Conservation (phyloP, 1,284 basidiomycete species). For the Sporisorium graminicola region DNA sequence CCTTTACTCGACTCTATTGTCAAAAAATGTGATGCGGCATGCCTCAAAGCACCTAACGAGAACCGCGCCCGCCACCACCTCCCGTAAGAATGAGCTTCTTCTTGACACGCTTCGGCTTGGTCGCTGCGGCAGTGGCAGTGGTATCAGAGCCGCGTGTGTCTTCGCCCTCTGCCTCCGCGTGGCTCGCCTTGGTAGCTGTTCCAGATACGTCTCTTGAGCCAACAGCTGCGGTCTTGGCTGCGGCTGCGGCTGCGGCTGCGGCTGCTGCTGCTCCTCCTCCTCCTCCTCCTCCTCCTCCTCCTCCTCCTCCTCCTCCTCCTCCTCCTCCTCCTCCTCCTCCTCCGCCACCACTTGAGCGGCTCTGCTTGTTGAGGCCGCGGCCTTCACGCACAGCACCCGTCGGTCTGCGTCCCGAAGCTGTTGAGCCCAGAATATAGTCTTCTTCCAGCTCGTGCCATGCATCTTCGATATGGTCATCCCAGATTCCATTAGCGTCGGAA, state of each 20-base stretch:
- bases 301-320: too few species aligned
- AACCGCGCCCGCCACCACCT: constrained; percentile 55
- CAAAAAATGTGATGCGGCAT: background rate
- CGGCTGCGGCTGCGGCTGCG: too few species aligned
- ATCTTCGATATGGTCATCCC: constrained; percentile 62
- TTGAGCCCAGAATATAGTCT: constrained; percentile 60
- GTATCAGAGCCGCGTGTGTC: constrained; percentile 2
- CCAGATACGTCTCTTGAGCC: background rate
- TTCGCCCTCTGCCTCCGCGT: background rate
- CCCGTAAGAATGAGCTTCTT: constrained; percentile 67
- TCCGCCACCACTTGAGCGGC: constrained; percentile 4
- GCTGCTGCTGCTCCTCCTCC: too few species aligned
- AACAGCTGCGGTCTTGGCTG: constrained; percentile 3
- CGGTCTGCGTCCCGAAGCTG: constrained; percentile 30
- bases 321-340: constrained; percentile 7
- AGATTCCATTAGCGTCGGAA: constrained; percentile 27
- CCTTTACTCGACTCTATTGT: background rate
- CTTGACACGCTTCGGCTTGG: constrained; percentile 54
- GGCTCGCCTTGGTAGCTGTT: constrained; percentile 15
- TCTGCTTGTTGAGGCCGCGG: constrained; percentile 43
- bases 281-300: too few species aligned
- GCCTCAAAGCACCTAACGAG: constrained; percentile 12
- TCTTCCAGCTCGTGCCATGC: constrained; percentile 68
- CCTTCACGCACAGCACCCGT: constrained; percentile 31
- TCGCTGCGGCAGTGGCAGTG: background rate